Conservation (phyloP, 2,329 filamentous ascomycete genomes). For the Ophiocordyceps camponoti-floridani region DNA sequence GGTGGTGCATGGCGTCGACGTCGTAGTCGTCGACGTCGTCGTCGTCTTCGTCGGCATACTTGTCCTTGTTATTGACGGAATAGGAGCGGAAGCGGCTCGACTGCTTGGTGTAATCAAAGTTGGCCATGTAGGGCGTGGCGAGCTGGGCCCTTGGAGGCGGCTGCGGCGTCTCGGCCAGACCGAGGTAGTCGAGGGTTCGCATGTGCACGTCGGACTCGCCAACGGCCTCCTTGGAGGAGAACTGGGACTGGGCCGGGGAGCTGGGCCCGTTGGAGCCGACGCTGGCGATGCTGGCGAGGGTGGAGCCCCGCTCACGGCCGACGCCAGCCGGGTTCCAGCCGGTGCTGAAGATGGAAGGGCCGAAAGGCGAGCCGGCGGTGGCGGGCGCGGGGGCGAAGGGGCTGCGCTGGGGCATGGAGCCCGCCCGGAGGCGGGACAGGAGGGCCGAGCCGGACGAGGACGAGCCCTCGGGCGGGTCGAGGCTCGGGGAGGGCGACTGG, state of each 20-base stretch:
- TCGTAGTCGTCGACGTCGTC: too few relatives aligned
- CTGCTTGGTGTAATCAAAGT: conserved; percentile 58
- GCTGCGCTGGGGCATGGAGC: conserved; percentile 82
- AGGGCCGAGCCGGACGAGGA: conserved; percentile 50
- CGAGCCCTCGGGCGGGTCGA: conserved; percentile 28
- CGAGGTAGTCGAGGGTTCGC: conserved; percentile 89
- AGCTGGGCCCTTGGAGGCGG: conserved; percentile 57
- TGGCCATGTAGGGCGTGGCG: conserved; percentile 57
- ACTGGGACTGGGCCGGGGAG: conserved; percentile 72
- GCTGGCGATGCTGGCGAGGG: conserved; percentile 65
- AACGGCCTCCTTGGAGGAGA: conserved; percentile 68
- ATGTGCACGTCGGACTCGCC: conserved; percentile 74
- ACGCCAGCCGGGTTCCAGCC: conserved; percentile 55
- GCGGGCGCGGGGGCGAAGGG: conserved; percentile 43
- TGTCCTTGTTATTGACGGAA: conserved; percentile 96
- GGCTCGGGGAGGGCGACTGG: conserved; percentile 41
- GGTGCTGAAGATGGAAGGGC: conserved; percentile 75
- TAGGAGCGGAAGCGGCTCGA: conserved; percentile 87
- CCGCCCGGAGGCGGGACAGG: conserved; percentile 72
- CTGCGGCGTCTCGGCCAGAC: conserved; percentile 84
- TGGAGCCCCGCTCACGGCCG: conserved; percentile 68
- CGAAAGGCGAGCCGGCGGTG: conserved; percentile 55
- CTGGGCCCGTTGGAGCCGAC: conserved; percentile 79
- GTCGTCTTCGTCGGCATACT: conserved; percentile 80
- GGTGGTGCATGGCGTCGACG: conserved; percentile 25